Evolutionary conservation across 306 rosid species (phyloP), one percentile per base, ranked within the genome.

Genomic region (Cyclanthera cordifolia): DNA sequence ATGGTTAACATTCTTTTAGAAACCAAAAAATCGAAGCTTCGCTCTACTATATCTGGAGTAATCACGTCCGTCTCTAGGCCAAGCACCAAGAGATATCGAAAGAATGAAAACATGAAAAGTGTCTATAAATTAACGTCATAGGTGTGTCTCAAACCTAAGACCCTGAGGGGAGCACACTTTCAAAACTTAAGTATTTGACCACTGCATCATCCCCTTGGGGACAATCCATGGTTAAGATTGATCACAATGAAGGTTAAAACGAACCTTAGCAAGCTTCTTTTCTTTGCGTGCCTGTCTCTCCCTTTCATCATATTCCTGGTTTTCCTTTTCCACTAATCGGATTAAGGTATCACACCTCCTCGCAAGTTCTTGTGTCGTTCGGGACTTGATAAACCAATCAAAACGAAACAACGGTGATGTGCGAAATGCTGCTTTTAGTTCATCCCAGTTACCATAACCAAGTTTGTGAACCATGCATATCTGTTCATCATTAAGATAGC

Each of bases 391-490:
- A 83, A 93, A 93, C 99, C 99, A 93, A 83, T 93, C 99, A 82
- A 93, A 93, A 53, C 99, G 99, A 83, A 93, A 93, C 78, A 93
- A 74, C 34, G 99, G 91, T 14, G 99, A 93, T n/a, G 85, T 93
- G 49, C 99, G 95, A 59, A 93, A 93, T 19, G 93, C 96, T 28
- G 96, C 99, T 83, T 93, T 93, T 81, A 93, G 72, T 73, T 90
- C 99, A 70, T 93, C 99, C 99, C 99, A 93, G 81, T 93, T 93
- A 52, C 99, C 99, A 73, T 93, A 93, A 46, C 99, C 99, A 65
- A 93, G 96, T 73, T 93, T 93, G 89, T 93, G 96, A 80, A 90
- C 80, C 99, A 86, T 93, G 83, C 99, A 93, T 69, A 93, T 90
- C 99, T 93, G 79, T 70, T 70, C 49, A 65, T 60, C 49, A 14